Evolutionary conservation across 768 basidiomycete genomes (phyloP).

Genomic region (Mycena vulgaris): DNA sequence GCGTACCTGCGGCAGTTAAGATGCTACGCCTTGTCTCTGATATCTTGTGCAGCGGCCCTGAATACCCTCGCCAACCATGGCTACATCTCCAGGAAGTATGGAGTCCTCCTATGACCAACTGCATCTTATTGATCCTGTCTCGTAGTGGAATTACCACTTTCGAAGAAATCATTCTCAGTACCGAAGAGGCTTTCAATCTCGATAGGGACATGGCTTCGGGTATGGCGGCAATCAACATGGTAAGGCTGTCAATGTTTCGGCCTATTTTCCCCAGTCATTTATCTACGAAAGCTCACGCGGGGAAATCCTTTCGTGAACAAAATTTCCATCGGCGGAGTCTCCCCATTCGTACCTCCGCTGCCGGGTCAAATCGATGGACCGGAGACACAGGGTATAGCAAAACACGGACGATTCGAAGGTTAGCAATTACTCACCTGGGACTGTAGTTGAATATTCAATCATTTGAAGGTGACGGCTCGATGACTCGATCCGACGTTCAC

Average conservation of each 20-base stretch:
- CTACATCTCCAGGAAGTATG: conserved; percentile 12
- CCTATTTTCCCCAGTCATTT: not conserved
- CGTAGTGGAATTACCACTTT: conserved; percentile 19
- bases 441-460: not conserved
- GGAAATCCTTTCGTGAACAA: conserved; percentile 27
- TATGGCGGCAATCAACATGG: conserved; percentile 17
- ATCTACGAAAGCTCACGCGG: conserved; percentile 10
- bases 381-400: conserved; percentile 24
- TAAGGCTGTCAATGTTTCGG: not conserved
- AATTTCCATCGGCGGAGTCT: conserved; percentile 21
- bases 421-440: not conserved
- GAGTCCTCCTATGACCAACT: not conserved
- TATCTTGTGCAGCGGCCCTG: conserved; percentile 17
- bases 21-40: conserved; percentile 3
- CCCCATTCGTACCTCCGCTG: conserved; percentile 15
- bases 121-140: conserved; percentile 6
- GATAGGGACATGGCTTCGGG: conserved; percentile 1
- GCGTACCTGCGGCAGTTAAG: not conserved
- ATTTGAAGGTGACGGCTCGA: conserved; percentile 27
- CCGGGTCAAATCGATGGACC: conserved; percentile 20
- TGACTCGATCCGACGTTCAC: conserved; percentile 21
- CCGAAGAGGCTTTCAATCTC: conserved; percentile 18
- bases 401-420: conserved; percentile 29
- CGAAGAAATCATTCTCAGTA: not conserved
- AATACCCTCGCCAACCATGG: conserved; percentile 25